Percentiles rank a stretch among this genome's conserved stretches.
phyloP scores from a whole-genome alignment of 345 rosid genomes.

The Hibiscus mutabilis region DNA sequence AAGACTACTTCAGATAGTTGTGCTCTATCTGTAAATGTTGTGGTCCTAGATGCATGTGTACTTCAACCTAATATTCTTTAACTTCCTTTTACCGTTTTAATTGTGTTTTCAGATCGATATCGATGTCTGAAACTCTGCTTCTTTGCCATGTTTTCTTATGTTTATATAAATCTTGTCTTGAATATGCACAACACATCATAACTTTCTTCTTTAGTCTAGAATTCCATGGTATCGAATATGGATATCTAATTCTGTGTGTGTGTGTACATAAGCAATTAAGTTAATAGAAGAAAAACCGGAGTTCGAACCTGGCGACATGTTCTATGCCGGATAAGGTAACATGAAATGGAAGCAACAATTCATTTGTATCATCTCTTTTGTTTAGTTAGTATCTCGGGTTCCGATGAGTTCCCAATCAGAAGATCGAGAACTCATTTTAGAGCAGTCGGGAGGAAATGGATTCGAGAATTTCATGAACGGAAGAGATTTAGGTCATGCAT shows the following conservation, averaged over 20 bases:
- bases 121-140: no score
- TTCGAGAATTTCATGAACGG: not conserved
- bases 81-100: not conserved
- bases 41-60: not conserved
- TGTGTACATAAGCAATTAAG: not conserved
- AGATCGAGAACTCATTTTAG: not conserved
- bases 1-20: not conserved
- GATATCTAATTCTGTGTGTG: not conserved
- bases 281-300: not conserved
- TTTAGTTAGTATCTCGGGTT: not conserved
- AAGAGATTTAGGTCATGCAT: constrained; percentile 26
- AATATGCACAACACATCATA: no score
- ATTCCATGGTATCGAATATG: not conserved
- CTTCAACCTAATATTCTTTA: not conserved
- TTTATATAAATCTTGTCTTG: no score
- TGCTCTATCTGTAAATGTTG: not conserved
- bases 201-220: not conserved
- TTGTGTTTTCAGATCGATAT: not conserved
- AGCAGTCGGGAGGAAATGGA: not conserved
- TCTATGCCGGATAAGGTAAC: not conserved
- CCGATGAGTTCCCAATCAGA: not conserved
- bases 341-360: no score
- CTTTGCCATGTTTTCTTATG: no score
- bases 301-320: not conserved
- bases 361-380: not conserved